Evolutionary conservation across 1,284 basidiomycete species (phyloP).

Genomic region (Rhodotorula glutinis): DNA sequence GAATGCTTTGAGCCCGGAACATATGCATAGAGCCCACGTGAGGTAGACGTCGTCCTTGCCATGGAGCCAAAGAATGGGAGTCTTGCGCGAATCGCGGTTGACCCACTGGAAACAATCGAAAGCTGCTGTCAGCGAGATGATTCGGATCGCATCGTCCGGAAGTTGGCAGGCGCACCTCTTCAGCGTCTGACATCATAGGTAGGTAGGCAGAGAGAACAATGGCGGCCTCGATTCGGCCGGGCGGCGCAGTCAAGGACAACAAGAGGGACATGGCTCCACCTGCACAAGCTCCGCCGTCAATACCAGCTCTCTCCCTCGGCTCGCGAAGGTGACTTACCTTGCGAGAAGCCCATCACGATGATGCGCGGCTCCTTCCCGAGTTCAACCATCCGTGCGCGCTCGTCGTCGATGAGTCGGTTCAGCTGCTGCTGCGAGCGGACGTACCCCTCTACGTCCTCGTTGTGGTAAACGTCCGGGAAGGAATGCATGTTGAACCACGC

Average conservation of each 20-base stretch:
- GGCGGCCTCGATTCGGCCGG: slow-evolving; percentile 21
- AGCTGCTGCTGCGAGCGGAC: slow-evolving; percentile 29
- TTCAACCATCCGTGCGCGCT: slow-evolving; percentile 12
- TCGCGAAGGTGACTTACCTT: slow-evolving; percentile 15
- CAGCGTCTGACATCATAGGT: slow-evolving; percentile 9
- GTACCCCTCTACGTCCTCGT: slow-evolving; percentile 30
- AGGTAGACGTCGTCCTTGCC: slow-evolving; percentile 23
- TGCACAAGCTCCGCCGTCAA: neutral
- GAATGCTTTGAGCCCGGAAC: no score
- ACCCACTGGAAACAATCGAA: slow-evolving; percentile 8
- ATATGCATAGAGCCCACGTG: no score
- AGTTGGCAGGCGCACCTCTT: slow-evolving; percentile 13
- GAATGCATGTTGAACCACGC: slow-evolving; percentile 34
- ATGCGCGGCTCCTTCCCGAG: slow-evolving; percentile 31
- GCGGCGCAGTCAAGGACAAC: slow-evolving; percentile 7
- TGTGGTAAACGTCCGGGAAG: slow-evolving; percentile 22
- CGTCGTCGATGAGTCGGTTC: slow-evolving; percentile 27
- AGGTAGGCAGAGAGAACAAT: slow-evolving; percentile 31
- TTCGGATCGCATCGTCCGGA: no score
- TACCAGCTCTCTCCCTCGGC: no score
- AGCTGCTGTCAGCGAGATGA: neutral
- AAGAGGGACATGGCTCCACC: slow-evolving; percentile 36
- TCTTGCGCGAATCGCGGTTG: neutral
- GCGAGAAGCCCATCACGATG: slow-evolving; percentile 31
- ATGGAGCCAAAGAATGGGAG: slow-evolving; percentile 33